Percentiles rank a stretch among this genome's conserved stretches.
Evolutionary conservation across 768 basidiomycete species (phyloP).

Genomic region (Pleurotus citrinopileatus): DNA sequence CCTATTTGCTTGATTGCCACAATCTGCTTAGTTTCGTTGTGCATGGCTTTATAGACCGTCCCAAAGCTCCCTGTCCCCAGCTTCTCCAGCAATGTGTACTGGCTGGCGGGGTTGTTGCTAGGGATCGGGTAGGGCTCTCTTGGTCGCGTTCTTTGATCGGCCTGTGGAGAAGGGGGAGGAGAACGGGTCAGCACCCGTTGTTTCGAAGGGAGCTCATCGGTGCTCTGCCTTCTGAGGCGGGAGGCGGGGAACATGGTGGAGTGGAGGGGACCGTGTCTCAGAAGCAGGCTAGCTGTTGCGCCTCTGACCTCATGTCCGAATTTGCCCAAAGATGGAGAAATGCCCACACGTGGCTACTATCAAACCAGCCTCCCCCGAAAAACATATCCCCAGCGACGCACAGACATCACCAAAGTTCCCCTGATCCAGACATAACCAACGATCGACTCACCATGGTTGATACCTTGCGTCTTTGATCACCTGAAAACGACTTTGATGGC

Average conservation of each 20-base stretch:
- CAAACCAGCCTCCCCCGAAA: too few relatives aligned
- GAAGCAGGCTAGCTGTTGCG: constrained; percentile 10
- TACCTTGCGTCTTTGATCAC: neutral
- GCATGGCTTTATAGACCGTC: constrained; percentile 95
- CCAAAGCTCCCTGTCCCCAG: constrained; percentile 98
- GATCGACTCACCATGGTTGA: constrained; percentile 6
- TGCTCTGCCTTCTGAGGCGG: constrained; percentile 40
- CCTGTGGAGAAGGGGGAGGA: constrained; percentile 47
- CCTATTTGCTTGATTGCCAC: constrained; percentile 99
- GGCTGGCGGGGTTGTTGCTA: constrained; percentile 79
- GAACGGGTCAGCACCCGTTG: constrained; percentile 40
- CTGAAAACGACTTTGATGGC: neutral
- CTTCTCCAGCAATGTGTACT: constrained; percentile 92
- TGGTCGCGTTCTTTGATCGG: constrained; percentile 37
- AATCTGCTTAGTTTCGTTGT: constrained; percentile 90
- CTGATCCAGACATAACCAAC: neutral
- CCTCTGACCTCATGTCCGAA: constrained; percentile 20
- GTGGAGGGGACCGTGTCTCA: constrained; percentile 14
- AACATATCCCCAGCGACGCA: neutral
- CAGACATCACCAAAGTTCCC: neutral
- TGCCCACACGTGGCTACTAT: constrained; percentile 15
- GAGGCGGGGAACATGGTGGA: constrained; percentile 46
- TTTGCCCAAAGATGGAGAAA: constrained; percentile 12
- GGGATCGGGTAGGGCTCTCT: constrained; percentile 69
- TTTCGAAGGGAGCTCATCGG: constrained; percentile 38